phyloP scores from a whole-genome alignment of 805 yeast species.

The Tetrapisispora iriomotensis region DNA sequence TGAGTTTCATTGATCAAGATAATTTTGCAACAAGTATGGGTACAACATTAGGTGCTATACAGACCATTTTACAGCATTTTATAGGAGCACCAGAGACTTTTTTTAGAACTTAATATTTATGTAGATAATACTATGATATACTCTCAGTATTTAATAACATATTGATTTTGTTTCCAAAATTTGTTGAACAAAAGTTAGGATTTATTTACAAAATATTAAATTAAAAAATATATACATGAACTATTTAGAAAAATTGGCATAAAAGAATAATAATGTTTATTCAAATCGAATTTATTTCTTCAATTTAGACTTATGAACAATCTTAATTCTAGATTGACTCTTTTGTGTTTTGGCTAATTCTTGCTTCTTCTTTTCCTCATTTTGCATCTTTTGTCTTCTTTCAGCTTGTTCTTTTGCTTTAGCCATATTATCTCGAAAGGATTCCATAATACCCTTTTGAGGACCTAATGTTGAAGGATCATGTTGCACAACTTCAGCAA shows the following conservation, averaged over 20 bases:
- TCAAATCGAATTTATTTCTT: too few species aligned
- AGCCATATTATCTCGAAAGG: constrained; percentile 33
- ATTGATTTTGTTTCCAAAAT: too few species aligned
- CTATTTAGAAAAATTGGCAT: too few species aligned
- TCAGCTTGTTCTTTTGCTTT: constrained; percentile 33
- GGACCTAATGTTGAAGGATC: constrained; percentile 26
- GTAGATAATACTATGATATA: neutral
- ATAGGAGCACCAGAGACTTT: constrained; percentile 33
- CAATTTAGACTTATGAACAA: constrained; percentile 21
- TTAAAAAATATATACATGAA: too few species aligned
- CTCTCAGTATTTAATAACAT: too few species aligned
- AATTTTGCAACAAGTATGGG: constrained; percentile 38
- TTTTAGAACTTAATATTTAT: constrained; percentile 14
- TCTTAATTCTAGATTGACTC: constrained; percentile 21
- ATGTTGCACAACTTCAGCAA: constrained; percentile 55
- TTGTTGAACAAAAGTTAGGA: too few species aligned
- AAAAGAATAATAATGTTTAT: too few species aligned
- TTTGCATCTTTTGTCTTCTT: constrained; percentile 30
- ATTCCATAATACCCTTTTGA: constrained; percentile 27
- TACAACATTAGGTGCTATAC: constrained; percentile 43
- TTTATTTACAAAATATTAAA: too few species aligned
- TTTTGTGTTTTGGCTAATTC: constrained; percentile 27
- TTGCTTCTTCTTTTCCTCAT: constrained; percentile 27
- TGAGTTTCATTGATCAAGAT: constrained; percentile 45
- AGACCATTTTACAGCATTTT: constrained; percentile 40